These are phyloP conservation scores for Tephrocybe sp. DNA, from an alignment of 768 basidiomycete genomes.

Conservation along the genomic window DNA sequence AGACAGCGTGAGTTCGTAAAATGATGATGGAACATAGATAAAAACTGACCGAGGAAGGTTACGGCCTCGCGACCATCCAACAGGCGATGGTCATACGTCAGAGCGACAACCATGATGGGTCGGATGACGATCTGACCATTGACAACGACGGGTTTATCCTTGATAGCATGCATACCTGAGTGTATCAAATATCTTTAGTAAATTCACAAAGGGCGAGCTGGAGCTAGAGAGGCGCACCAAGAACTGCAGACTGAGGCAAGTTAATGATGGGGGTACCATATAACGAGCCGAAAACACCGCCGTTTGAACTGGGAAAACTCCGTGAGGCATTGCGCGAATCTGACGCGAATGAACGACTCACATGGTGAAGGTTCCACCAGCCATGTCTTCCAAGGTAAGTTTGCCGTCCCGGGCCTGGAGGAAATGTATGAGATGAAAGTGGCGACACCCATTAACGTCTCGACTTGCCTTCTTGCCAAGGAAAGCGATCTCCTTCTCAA, in stretches of 20 bases:
- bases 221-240: conserved; percentile 50
- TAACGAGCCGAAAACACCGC: conserved; percentile 96
- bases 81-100: conserved; percentile 95
- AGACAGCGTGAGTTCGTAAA: background rate
- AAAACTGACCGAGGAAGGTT: conserved; percentile 98
- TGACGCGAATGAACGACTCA: conserved; percentile 35
- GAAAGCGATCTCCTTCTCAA: conserved; percentile 90
- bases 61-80: conserved; percentile 96
- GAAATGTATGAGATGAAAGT: background rate
- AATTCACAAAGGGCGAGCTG: background rate
- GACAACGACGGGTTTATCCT: conserved; percentile 87
- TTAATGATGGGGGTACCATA: conserved; percentile 99
- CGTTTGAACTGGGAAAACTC: conserved; percentile 76
- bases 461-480: conserved; percentile 81
- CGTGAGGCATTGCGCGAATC: conserved; percentile 3
- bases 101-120: conserved; percentile 93
- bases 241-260: conserved; percentile 90
- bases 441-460: background rate
- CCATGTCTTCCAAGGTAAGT: conserved; percentile 96
- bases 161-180: conserved; percentile 91
- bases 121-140: conserved; percentile 95
- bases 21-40: conserved; percentile 40
- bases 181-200: background rate
- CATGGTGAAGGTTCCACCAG: conserved; percentile 99
- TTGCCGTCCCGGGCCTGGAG: conserved; percentile 83